Evolutionary conservation across 2,329 filamentous ascomycete genomes (phyloP).

Genomic region (Curvularia verruculosa): DNA sequence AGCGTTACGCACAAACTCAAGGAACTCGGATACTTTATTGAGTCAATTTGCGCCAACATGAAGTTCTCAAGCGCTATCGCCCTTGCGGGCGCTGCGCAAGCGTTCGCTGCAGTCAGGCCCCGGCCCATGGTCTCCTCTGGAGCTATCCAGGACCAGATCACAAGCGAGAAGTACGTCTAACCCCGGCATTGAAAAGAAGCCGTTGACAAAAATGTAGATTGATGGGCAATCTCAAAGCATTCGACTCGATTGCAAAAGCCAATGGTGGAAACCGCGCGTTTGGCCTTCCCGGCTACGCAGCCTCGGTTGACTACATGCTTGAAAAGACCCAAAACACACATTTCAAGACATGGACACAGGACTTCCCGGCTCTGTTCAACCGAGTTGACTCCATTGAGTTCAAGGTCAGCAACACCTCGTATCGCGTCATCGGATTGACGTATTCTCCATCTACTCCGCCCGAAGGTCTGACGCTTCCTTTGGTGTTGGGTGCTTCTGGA

Average conservation of each 20-base stretch:
- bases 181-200: not conserved
- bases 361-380: conserved; percentile 56
- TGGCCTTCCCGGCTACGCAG: conserved; percentile 64
- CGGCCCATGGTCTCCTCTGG: conserved; percentile 45
- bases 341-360: conserved; percentile 55
- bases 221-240: conserved; percentile 59
- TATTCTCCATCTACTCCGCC: conserved; percentile 57
- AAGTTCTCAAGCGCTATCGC: conserved; percentile 33
- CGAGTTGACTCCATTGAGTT: conserved; percentile 52
- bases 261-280: conserved; percentile 67
- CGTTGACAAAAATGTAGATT: conserved; percentile 49
- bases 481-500: conserved; percentile 51
- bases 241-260: conserved; percentile 61
- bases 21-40: not conserved
- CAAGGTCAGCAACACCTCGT: conserved; percentile 44
- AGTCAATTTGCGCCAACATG: conserved; percentile 27
- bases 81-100: conserved; percentile 33
- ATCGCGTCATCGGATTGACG: conserved; percentile 52
- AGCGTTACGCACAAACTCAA: not conserved
- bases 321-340: conserved; percentile 54
- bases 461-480: conserved; percentile 52
- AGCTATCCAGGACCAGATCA: conserved; percentile 51
- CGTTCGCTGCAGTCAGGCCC: conserved; percentile 28
- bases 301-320: conserved; percentile 64
- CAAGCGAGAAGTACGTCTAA: conserved; percentile 42